These are phyloP conservation scores for Parietichytrium sp. DNA, from an alignment of 108 stramenopile genomes.

Conservation along the genomic window DNA sequence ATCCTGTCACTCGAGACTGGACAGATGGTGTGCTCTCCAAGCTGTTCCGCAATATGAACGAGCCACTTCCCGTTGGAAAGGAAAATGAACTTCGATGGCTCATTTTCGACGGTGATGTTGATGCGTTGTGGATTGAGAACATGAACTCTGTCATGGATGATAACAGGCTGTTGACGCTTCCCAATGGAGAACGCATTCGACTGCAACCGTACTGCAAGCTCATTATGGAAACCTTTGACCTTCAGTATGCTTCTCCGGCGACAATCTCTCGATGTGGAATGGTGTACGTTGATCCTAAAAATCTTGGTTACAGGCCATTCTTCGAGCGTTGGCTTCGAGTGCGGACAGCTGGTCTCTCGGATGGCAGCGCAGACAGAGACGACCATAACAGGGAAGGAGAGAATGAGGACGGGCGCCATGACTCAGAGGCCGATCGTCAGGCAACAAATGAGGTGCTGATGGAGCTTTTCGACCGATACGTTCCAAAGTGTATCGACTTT, in stretches of 20 bases:
- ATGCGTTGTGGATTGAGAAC: conserved; percentile 74
- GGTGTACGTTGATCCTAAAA: conserved; percentile 75
- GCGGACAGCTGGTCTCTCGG: background rate
- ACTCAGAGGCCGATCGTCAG: background rate
- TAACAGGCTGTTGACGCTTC: conserved; percentile 68
- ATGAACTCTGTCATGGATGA: conserved; percentile 75
- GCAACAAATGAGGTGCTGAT: conserved; percentile 49
- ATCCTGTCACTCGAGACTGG: conserved; percentile 72
- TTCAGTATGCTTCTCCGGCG: conserved; percentile 73
- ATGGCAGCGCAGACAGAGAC: too few relatives aligned
- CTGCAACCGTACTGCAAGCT: conserved; percentile 72
- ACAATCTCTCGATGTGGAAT: conserved; percentile 73
- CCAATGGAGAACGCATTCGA: conserved; percentile 73
- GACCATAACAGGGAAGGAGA: too few relatives aligned
- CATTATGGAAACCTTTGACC: conserved; percentile 71
- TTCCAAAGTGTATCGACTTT: conserved; percentile 60
- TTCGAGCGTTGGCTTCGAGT: conserved; percentile 19
- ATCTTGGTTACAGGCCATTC: conserved; percentile 65
- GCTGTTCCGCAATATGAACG: conserved; percentile 70
- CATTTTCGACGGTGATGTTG: conserved; percentile 72
- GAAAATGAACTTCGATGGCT: conserved; percentile 72
- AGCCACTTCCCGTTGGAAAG: conserved; percentile 60
- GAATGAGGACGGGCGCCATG: conserved; percentile 37
- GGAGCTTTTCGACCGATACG: conserved; percentile 63
- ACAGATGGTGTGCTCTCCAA: conserved; percentile 67